phyloP scores from a whole-genome alignment of 805 yeast species.

The Yamadazyma ubonensis region DNA sequence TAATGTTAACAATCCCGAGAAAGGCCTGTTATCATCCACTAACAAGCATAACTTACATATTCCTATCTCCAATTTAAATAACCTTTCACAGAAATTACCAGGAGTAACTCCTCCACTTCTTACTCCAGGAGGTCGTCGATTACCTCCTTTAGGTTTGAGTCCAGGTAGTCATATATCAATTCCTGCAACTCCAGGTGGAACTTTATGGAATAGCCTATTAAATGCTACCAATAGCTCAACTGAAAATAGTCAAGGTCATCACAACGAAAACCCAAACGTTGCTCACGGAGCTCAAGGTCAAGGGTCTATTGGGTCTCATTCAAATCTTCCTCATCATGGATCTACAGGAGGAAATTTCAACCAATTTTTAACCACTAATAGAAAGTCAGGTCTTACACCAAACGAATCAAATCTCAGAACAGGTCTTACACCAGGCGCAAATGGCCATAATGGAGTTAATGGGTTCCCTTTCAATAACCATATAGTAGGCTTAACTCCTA shows the following conservation, averaged over 20 bases:
- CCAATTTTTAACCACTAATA: constrained; percentile 30
- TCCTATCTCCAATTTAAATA: constrained; percentile 28
- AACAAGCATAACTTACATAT: constrained; percentile 37
- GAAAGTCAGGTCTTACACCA: constrained; percentile 68
- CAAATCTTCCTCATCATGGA: constrained; percentile 4
- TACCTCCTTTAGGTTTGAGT: constrained; percentile 52
- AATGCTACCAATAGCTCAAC: constrained; percentile 35
- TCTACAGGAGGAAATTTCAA: constrained; percentile 1
- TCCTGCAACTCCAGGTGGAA: constrained; percentile 51
- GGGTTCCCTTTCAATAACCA: constrained; percentile 39
- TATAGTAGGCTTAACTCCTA: constrained; percentile 38
- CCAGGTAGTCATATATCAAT: constrained; percentile 35
- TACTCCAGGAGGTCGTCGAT: constrained; percentile 59
- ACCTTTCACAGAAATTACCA: constrained; percentile 25
- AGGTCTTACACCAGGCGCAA: constrained; percentile 64
- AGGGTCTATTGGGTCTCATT: constrained; percentile 2
- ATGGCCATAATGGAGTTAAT: constrained; percentile 6
- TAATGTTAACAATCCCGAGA: constrained; percentile 1
- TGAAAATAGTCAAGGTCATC: constrained; percentile 2
- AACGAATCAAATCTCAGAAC: constrained; percentile 71
- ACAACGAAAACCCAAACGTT: neutral
- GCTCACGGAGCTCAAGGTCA: constrained; percentile 2
- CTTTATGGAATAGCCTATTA: constrained; percentile 48
- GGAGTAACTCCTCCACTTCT: constrained; percentile 49
- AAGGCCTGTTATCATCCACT: constrained; percentile 14